Conservation (phyloP, 176 grass and related monocot genomes). For the Musa schizocarpa region DNA sequence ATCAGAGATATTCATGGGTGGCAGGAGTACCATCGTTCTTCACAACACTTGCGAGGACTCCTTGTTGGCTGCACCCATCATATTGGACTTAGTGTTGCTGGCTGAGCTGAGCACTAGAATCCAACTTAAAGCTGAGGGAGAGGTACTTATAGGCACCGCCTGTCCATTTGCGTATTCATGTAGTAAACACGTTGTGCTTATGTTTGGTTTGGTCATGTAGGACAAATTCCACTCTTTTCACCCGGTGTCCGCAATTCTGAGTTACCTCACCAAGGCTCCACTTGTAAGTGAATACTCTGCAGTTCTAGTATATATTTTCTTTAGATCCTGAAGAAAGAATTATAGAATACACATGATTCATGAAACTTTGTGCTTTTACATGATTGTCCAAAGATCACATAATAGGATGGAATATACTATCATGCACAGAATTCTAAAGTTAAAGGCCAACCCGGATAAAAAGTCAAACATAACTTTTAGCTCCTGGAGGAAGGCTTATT, state of each 20-base stretch:
- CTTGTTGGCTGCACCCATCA: neutral
- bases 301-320: neutral
- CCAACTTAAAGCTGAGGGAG: slow-evolving; percentile 67
- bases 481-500: too few species aligned
- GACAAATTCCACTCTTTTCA: slow-evolving; percentile 7
- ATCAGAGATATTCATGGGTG: slow-evolving; percentile 16
- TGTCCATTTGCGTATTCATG: neutral
- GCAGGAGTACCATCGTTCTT: slow-evolving; percentile 71
- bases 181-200: neutral
- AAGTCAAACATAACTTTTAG: too few species aligned
- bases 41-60: slow-evolving; percentile 21
- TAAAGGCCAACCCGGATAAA: too few species aligned
- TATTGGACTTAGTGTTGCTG: slow-evolving; percentile 46
- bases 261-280: slow-evolving; percentile 10
- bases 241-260: neutral
- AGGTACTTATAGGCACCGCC: slow-evolving; percentile 32
- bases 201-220: neutral
- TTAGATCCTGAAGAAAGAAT: neutral
- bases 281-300: neutral
- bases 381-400: too few species aligned
- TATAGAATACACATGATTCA: too few species aligned
- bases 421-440: too few species aligned
- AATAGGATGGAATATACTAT: too few species aligned
- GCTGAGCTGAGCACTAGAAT: slow-evolving; percentile 96
- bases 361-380: too few species aligned